Evolutionary conservation across 495 filamentous ascomycete genomes (phyloP), one percentile per base, ranked within the genome.

Genomic region (Xylaria scruposa): DNA sequence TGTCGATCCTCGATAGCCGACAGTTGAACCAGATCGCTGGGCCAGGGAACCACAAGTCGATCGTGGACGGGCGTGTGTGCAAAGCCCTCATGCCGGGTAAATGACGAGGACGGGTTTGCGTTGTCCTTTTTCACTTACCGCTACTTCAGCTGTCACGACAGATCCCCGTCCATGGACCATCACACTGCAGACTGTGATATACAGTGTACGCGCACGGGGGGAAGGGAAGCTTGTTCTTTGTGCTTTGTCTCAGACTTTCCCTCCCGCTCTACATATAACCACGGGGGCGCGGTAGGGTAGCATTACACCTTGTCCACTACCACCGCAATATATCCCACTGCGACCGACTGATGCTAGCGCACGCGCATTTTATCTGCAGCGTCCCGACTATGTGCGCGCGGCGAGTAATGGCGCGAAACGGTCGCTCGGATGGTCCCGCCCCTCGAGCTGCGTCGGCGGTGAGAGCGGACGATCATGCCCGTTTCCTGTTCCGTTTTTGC

Each of bases 1-100:
- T 54, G 56, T 64, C 49, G 68, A 70, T 70, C 59, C 68, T 76
- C 74, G 77, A 79, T 79, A 79, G 72, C 77, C 77, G 77, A 65
- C 67, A 71, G 70, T 68, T 74, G 72, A 76, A 73, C 77, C 77
- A 79, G 77, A 79, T 79, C 77, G 77, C 67, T 68, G 77, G 77
- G 77, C 68, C 73, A 36, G 60, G 33, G 59, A 70, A 64, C 68
- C 68, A 70, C 36, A 64, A 33, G 31, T 47, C 51, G n/a, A 46
- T 58, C 36, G 46, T 60, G 56, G 44, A 42, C 31, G 42, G 68
- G 53, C 47, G 40, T 17, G 58, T 44, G 40, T 17, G 58, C 56
- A 36, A 46, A 61, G 67, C 54, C 38, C 10, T 49, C 9, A 26
- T 53, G 44, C 33, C 46, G 67, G 42, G 54, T 61, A 47, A 46